Percentiles rank a stretch among this genome's conserved stretches.
phyloP scores from a whole-genome alignment of 2,329 filamentous ascomycete genomes.

The Penicillium sp. region DNA sequence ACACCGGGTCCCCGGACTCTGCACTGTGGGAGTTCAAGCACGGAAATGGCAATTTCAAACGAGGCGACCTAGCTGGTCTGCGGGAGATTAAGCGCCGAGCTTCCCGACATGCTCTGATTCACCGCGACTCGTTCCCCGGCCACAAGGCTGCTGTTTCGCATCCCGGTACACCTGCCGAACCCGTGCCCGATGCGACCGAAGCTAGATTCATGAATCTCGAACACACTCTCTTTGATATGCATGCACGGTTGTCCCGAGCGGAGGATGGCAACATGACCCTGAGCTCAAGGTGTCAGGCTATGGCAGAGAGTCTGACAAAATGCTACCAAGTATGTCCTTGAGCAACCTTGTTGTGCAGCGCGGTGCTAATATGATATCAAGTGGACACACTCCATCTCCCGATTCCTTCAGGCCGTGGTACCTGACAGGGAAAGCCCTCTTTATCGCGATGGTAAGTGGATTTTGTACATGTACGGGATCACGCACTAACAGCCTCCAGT shows the following conservation, averaged over 20 bases:
- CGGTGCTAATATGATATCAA: slow-evolving; percentile 36
- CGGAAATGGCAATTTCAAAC: slow-evolving; percentile 94
- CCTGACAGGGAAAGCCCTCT: slow-evolving; percentile 74
- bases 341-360: slow-evolving; percentile 4
- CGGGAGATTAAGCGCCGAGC: slow-evolving; percentile 95
- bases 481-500: slow-evolving; percentile 39
- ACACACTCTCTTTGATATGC: slow-evolving; percentile 79
- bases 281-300: slow-evolving; percentile 75
- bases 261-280: slow-evolving; percentile 82
- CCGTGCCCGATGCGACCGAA: slow-evolving; percentile 77
- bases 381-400: slow-evolving; percentile 83
- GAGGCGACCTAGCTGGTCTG: slow-evolving; percentile 85
- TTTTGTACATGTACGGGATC: not conserved
- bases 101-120: slow-evolving; percentile 88
- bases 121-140: slow-evolving; percentile 82
- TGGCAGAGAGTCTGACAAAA: slow-evolving; percentile 77
- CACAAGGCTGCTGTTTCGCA: slow-evolving; percentile 76
- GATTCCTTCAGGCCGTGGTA: slow-evolving; percentile 70
- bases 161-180: slow-evolving; percentile 80
- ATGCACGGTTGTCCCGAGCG: slow-evolving; percentile 71
- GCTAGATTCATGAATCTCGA: slow-evolving; percentile 74
- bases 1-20: slow-evolving; percentile 89
- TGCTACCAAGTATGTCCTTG: slow-evolving; percentile 61
- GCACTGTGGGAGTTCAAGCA: slow-evolving; percentile 99
- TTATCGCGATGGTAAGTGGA: slow-evolving; percentile 74